Percentiles rank a stretch among this genome's conserved stretches.
Evolutionary conservation across 306 rosid species (phyloP).

Genomic region (Pachyrhizus erosus): DNA sequence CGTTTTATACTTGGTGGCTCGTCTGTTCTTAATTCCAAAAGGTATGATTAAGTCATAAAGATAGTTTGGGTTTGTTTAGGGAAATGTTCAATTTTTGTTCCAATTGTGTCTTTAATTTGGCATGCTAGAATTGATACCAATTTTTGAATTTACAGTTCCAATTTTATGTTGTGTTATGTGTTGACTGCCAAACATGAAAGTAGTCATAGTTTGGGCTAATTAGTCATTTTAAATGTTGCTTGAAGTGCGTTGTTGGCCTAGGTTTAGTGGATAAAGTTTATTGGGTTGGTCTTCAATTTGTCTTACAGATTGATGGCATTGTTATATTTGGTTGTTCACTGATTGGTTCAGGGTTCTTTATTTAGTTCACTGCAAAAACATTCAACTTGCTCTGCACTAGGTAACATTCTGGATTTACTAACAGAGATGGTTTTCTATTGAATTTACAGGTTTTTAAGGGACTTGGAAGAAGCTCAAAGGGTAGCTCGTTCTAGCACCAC

Average conservation of each 20-base stretch:
- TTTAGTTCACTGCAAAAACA: conserved; percentile 36
- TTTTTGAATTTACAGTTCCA: conserved; percentile 16
- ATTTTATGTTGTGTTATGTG: conserved; percentile 26
- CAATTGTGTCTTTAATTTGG: conserved; percentile 27
- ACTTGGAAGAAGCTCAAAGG: conserved; percentile 97
- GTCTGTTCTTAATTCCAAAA: conserved; percentile 82
- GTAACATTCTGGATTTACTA: conserved; percentile 22
- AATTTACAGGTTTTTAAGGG: conserved; percentile 80
- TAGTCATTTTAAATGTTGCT: conserved; percentile 16
- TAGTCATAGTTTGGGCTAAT: conserved; percentile 29
- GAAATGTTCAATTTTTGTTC: conserved; percentile 16
- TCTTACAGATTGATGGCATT: conserved; percentile 13
- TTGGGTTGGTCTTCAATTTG: conserved; percentile 15
- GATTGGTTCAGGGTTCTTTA: conserved; percentile 31
- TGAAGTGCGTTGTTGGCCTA: conserved; percentile 12
- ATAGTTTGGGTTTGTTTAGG: conserved; percentile 34
- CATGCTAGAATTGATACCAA: conserved; percentile 3
- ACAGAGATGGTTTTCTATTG: conserved; percentile 28
- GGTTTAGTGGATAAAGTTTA: conserved; percentile 28
- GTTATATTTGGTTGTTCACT: conserved; percentile 15
- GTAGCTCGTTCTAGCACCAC: conserved; percentile 67
- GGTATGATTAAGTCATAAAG: conserved; percentile 56
- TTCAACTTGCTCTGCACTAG: neutral
- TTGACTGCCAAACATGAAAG: conserved; percentile 37
- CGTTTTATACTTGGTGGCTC: conserved; percentile 95